phyloP scores from a whole-genome alignment of 208 protist species.

The Wallacemonas sp. region DNA sequence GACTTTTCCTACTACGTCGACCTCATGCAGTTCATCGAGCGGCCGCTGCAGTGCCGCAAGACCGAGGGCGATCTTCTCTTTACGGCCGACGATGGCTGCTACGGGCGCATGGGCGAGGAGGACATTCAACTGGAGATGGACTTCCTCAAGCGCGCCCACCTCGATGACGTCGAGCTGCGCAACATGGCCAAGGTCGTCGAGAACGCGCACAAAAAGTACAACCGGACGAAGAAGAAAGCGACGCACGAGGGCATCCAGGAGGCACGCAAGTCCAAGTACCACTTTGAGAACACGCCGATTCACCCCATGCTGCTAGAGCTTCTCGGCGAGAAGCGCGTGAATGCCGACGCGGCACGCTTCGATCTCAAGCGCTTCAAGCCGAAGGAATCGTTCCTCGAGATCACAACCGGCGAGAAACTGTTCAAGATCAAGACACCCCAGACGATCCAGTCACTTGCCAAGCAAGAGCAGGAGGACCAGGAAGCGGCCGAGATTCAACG shows the following conservation, averaged over 20 bases:
- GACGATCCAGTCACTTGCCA: slow-evolving; percentile 60
- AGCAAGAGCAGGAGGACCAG: slow-evolving; percentile 17
- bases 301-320: slow-evolving; percentile 84
- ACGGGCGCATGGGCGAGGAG: slow-evolving; percentile 85
- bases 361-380: slow-evolving; percentile 81
- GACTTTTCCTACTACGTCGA: slow-evolving; percentile 95
- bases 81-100: slow-evolving; percentile 86
- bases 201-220: slow-evolving; percentile 90
- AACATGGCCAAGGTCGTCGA: slow-evolving; percentile 81
- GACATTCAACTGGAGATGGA: slow-evolving; percentile 87
- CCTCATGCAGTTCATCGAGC: slow-evolving; percentile 85
- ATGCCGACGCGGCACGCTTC: slow-evolving; percentile 66
- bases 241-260: slow-evolving; percentile 88
- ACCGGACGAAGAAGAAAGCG: slow-evolving; percentile 87
- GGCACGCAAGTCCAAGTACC: slow-evolving; percentile 74
- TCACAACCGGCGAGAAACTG: slow-evolving; percentile 78
- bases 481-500: background rate
- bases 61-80: slow-evolving; percentile 69
- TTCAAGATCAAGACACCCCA: slow-evolving; percentile 63
- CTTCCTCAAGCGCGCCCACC: slow-evolving; percentile 67
- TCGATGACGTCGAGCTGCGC: slow-evolving; percentile 73
- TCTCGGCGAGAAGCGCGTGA: slow-evolving; percentile 50
- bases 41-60: slow-evolving; percentile 60
- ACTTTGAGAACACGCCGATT: slow-evolving; percentile 73
- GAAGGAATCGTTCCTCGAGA: slow-evolving; percentile 83